Base-by-base conservation (phyloP, 192 early-diverging fungal species). In the Podila epicladia region DNA sequence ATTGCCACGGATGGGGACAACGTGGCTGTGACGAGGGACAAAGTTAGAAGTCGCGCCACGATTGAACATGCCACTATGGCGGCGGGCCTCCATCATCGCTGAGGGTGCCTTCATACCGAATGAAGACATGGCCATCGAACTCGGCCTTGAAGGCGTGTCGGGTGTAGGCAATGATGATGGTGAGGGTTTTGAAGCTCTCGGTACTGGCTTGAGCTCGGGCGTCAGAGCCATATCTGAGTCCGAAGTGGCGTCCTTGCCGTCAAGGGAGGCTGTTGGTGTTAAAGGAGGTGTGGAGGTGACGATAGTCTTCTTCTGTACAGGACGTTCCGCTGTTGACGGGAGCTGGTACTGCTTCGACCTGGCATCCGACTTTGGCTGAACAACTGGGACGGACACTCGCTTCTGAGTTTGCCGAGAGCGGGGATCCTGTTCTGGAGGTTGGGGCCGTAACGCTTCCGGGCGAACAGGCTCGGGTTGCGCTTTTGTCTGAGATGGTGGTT, bases 41-140 rank as follows among this genome's bases (percentile, higher is more conserved):
- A 80, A 80, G 9, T 28, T 61, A 22, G 53, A 55, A 6, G 75
- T 72, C 0, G 77, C 53, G 9, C 71, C 72, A 35, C 77, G 70
- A 0, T 48, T 45, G 11, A 80, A 64, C 62, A 80, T 49, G 12
- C 70, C 50, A 24, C 77, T 80, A 45, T 80, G 77, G 12, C 77
- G 77, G 49, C 77, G 77, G 26, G 71, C 65, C 41, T 80, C 77
- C 77, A 80, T 80, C 9, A 80, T 72, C 24, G 72, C 77, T 15
- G 77, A 80, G 12, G 77, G 77, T 1, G 77, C 69, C 6, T 62
- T 59, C 70, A 80, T 73, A 7, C 77, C 77, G 49, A 38, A 80
- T 6, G 71, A 71, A 11, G 71, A 65, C 53, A 80, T 72, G 19
- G 71, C 71, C 77, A 80, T 80, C 33, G 77, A 80, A 22, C 62